Evolutionary conservation across 2,329 filamentous ascomycete genomes (phyloP), one percentile per base, ranked within the genome.

Genomic region (Cytospora leucostoma): DNA sequence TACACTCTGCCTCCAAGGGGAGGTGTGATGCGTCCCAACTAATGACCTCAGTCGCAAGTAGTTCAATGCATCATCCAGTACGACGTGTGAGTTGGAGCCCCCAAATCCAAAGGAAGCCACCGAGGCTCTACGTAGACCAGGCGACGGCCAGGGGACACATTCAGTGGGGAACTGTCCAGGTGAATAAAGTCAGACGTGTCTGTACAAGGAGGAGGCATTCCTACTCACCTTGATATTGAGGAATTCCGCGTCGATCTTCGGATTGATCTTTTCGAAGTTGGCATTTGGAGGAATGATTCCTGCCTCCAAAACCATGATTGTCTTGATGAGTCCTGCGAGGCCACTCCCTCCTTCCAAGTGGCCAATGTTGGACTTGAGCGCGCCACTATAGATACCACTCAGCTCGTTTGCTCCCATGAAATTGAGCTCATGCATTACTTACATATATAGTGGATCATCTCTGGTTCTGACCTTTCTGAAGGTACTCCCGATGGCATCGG

Each of bases 41-140:
- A 27, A 4, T 27, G 27, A 27, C 4, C 27, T 27, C 27, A 27
- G 27, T 27, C 27, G 27, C 27, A 27, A 27, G 27, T 27, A 27
- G 27, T 27, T 27, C 27, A 27, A 27, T 15, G 61, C 61, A 44
- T 63, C 61, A 34, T 75, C 73, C 55, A 82, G 65, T 15, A 81
- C 75, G 4, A 72, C 71, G 63, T 82, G 79, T 0, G 75, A 76
- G 63, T 80, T 81, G 17, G 76, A 75, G 47, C 79, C 80, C 17
- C 79, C 79, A 32, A 78, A 80, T 2, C 79, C 79, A 61, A 80
- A 80, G 7, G 64, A 59, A 51, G 51, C 34, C 55, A 63, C 40
- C 38, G 49, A 7, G 40, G 59, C 8, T 55, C 64, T 35, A 65
- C 66, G 61, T 69, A 65, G 44, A 71, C 59, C 2, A 60, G 62